A percentile compares a stretch with the other conserved stretches of the same genome.
These are phyloP conservation scores for Phyllosticta paracitricarpa DNA, from an alignment of 2,329 filamentous ascomycete species.

Conservation along the genomic window DNA sequence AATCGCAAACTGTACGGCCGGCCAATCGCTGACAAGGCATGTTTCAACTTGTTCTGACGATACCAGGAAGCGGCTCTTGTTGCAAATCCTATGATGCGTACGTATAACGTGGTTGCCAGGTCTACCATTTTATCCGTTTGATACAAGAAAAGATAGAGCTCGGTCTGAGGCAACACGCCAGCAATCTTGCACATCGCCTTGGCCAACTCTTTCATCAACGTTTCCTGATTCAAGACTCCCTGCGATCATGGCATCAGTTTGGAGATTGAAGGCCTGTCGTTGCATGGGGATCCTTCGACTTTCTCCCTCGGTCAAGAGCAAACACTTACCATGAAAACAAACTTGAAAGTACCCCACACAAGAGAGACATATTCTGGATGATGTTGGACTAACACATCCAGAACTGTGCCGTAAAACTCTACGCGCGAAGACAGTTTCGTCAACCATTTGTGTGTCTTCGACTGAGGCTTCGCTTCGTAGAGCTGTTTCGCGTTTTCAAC, in stretches of 20 bases:
- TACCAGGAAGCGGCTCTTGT: slow-evolving; percentile 10
- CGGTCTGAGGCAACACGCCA: slow-evolving; percentile 7
- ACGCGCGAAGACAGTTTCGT: not conserved
- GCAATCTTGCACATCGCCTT: slow-evolving; percentile 10
- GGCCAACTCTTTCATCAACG: slow-evolving; percentile 6
- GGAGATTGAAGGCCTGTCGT: not conserved
- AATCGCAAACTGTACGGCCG: slow-evolving; percentile 11
- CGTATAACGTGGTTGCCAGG: slow-evolving; percentile 10
- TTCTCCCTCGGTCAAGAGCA: not conserved
- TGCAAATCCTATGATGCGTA: slow-evolving; percentile 11
- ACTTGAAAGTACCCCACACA: slow-evolving; percentile 22
- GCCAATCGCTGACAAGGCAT: slow-evolving; percentile 2
- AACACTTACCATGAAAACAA: slow-evolving; percentile 16
- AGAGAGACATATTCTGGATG: slow-evolving; percentile 23
- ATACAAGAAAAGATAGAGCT: slow-evolving; percentile 4
- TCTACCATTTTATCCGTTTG: slow-evolving; percentile 10
- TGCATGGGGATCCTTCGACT: too few relatives aligned
- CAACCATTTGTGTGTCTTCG: not conserved
- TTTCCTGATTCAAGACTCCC: slow-evolving; percentile 11
- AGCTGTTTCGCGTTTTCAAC: not conserved
- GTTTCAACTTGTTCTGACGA: slow-evolving; percentile 2
- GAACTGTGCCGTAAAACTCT: slow-evolving; percentile 15
- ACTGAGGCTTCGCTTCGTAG: not conserved
- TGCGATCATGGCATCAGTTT: not conserved
- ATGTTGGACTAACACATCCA: slow-evolving; percentile 20